Percentiles rank a stretch among this genome's conserved stretches.
phyloP scores from a whole-genome alignment of 176 grass and related monocot species.

The Leersia perrieri region DNA sequence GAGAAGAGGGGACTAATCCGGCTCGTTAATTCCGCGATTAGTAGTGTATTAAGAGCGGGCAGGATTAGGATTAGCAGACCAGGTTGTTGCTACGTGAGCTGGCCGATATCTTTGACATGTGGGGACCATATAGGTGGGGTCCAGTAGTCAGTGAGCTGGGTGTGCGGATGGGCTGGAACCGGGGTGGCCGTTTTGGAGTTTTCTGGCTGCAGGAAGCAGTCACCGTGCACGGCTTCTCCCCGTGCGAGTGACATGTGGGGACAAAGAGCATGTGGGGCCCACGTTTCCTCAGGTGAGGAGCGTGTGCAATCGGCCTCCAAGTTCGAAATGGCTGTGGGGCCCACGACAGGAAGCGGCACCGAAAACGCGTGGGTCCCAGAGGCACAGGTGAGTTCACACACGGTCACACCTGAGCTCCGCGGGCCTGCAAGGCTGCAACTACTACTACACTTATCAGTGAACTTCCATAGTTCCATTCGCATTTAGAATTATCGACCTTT shows the following conservation, averaged over 20 bases:
- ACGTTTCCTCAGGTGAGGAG: background rate
- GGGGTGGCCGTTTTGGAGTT: slow-evolving; percentile 5
- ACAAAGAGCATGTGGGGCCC: background rate
- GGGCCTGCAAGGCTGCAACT: no score
- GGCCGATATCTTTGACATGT: background rate
- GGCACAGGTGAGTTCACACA: no score
- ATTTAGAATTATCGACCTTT: no score
- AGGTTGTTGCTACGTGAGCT: no score
- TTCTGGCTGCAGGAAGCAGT: background rate
- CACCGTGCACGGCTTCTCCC: background rate
- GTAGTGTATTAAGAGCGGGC: background rate
- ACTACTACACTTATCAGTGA: no score
- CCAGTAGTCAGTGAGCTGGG: background rate
- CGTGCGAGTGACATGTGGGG: background rate
- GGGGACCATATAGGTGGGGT: fast-evolving
- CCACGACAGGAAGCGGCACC: background rate
- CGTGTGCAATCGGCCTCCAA: background rate
- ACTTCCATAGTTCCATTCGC: no score
- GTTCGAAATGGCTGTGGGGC: background rate
- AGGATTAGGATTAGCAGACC: background rate
- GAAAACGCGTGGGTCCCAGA: background rate
- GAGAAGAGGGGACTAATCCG: background rate
- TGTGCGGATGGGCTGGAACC: background rate
- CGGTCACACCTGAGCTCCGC: no score
- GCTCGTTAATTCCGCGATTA: background rate